phyloP scores from a whole-genome alignment of 257 asterid species.

The Solanum appendiculatum region DNA sequence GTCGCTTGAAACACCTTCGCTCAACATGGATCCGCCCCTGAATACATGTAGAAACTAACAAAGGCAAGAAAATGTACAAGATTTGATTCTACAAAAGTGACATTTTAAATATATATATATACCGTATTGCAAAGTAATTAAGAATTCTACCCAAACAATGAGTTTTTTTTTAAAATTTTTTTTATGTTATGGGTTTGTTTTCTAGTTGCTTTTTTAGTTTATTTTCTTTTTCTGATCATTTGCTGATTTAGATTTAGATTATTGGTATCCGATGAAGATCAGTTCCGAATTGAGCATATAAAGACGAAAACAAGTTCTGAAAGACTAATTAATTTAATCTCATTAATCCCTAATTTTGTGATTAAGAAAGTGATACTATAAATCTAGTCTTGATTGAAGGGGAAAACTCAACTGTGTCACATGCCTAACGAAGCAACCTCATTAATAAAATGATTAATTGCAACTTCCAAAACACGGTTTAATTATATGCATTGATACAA shows the following conservation, averaged over 20 bases:
- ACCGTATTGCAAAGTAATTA: background rate
- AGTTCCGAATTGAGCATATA: background rate
- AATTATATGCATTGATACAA: background rate
- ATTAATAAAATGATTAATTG: background rate
- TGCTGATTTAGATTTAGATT: background rate
- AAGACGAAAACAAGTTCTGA: background rate
- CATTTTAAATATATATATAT: background rate
- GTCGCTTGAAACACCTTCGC: too few species aligned
- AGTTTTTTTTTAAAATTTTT: too few species aligned
- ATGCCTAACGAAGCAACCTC: conserved; percentile 2
- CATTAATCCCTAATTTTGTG: background rate
- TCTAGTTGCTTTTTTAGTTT: background rate
- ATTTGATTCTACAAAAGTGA: background rate
- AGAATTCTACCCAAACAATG: background rate
- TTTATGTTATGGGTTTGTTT: background rate
- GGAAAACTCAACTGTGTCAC: conserved; percentile 12
- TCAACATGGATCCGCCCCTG: too few species aligned
- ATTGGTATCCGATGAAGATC: background rate
- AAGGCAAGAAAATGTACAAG: background rate
- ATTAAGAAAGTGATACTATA: background rate
- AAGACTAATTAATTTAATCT: background rate
- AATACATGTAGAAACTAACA: too few species aligned
- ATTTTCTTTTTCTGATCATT: background rate
- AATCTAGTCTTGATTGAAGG: background rate
- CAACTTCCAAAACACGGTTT: conserved; percentile 17